These are phyloP conservation scores for Cucurbitaria berberidis DNA, from an alignment of 2,329 filamentous ascomycete species.

Conservation along the genomic window DNA sequence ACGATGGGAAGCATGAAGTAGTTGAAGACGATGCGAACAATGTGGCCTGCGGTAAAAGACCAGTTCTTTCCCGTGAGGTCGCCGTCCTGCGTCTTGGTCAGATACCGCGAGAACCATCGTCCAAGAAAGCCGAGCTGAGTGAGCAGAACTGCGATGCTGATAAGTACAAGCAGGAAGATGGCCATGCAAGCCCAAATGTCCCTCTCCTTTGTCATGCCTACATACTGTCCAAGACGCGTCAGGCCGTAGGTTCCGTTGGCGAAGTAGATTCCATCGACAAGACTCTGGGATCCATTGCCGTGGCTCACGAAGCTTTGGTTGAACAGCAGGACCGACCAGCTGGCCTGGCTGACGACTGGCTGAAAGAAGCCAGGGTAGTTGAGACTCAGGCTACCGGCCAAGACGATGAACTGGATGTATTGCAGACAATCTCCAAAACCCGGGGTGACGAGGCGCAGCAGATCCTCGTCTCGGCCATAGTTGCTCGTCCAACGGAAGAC, in stretches of 20 bases:
- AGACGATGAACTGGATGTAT: constrained; percentile 90
- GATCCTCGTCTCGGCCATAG: constrained; percentile 90
- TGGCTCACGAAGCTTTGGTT: constrained; percentile 85
- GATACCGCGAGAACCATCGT: constrained; percentile 76
- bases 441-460: constrained; percentile 89
- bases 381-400: constrained; percentile 86
- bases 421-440: constrained; percentile 96
- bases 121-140: constrained; percentile 77
- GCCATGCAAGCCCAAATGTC: constrained; percentile 97
- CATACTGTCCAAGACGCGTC: constrained; percentile 76
- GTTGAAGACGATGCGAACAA: constrained; percentile 84
- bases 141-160: constrained; percentile 69
- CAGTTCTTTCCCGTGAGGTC: constrained; percentile 90
- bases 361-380: constrained; percentile 95
- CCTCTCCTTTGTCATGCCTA: constrained; percentile 75
- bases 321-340: constrained; percentile 92
- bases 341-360: constrained; percentile 82
- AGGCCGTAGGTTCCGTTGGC: constrained; percentile 80
- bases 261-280: constrained; percentile 86
- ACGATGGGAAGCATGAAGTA: constrained; percentile 90
- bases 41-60: constrained; percentile 69
- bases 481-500: constrained; percentile 98
- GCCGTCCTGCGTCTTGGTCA: constrained; percentile 77
- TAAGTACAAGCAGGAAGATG: constrained; percentile 82
- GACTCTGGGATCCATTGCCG: constrained; percentile 67